Base-by-base conservation (phyloP, 2,329 filamentous ascomycete genomes). In the Pseudogymnoascus verrucosus region DNA sequence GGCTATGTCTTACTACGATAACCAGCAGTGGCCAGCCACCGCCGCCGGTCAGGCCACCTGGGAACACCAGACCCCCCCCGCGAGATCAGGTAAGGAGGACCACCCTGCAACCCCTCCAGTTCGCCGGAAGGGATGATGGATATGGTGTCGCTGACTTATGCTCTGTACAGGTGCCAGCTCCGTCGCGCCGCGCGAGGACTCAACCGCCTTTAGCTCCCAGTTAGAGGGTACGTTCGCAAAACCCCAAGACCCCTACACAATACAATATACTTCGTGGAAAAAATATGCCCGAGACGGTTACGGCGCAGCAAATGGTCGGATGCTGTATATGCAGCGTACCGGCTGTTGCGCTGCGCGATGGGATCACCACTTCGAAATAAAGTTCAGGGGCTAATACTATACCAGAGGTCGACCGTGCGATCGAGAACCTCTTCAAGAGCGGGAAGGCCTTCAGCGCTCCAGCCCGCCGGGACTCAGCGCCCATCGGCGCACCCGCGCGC, bases 351-450 rank as follows among this genome's bases (percentile, higher is more conserved):
- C 37, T 40, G n/a, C 37, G 37, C n/a, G n/a, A 40, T 19, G 37
- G 37, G n/a, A 40, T 40, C 37, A 40, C n/a, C 37, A 19, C n/a
- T 40, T 40, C 37, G 37, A 10, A 40, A 26, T 31, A 60, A 44
- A 51, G 57, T 61, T 28, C 61, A 26, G 5, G 54, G 64, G 65
- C 74, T 75, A 65, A 76, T 69, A 31, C 62, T 44, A 54, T 68
- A 40, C 61, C 73, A 96, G 95, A 99, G 85, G 92, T 99, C 71
- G 95, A 98, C 69, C 89, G 93, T 75, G 93, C 93, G 70, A 87
- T 93, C 73, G 95, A 98, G 74, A 98, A 98, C 77, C 84, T 99
- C 66, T 84, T 93, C 73, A 98, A 98, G 84, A 96, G 93, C 76
- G 93, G 93, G 73, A 98, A 98, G 82, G 88, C 93, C 79, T 95